Evolutionary conservation across 331 rosid genomes (phyloP).

Genomic region (Saraca asoca): DNA sequence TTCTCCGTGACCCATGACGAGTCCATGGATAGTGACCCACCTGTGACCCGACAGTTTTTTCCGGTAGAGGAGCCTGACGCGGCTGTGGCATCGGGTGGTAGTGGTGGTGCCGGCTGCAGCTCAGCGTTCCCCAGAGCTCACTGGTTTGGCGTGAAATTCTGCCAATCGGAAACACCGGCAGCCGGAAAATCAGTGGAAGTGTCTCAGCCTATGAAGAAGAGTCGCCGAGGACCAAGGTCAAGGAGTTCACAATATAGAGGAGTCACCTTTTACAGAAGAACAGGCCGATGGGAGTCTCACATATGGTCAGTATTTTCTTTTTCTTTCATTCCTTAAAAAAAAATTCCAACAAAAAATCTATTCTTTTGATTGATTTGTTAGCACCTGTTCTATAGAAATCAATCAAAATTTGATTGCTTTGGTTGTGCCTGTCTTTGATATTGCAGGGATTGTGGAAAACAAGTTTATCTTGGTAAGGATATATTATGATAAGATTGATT

Average conservation of each 20-base stretch:
- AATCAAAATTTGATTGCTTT: conserved; percentile 25
- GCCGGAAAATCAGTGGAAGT: conserved; percentile 50
- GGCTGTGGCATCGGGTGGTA: conserved; percentile 25
- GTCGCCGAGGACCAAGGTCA: conserved; percentile 94
- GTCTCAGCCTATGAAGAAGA: conserved; percentile 81
- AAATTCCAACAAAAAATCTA: background rate
- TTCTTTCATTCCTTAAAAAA: background rate
- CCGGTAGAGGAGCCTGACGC: conserved; percentile 59
- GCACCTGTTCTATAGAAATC: background rate
- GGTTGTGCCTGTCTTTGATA: conserved; percentile 31
- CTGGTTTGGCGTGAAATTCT: conserved; percentile 91
- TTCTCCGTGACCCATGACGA: conserved; percentile 50
- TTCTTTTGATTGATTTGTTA: background rate
- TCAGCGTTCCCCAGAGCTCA: conserved; percentile 76
- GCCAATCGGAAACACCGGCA: conserved; percentile 54
- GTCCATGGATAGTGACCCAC: conserved; percentile 48
- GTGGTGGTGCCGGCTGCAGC: conserved; percentile 9
- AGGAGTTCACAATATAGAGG: conserved; percentile 95
- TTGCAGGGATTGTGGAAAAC: conserved; percentile 98
- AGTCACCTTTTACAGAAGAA: conserved; percentile 95
- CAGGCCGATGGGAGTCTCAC: conserved; percentile 99
- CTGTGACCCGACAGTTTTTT: conserved; percentile 76
- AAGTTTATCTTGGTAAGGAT: conserved; percentile 93
- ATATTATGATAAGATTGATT: conserved; percentile 11
- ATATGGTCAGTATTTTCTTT: conserved; percentile 60